Evolutionary conservation across 768 basidiomycete genomes (phyloP).

Genomic region (Pholiota microspora): DNA sequence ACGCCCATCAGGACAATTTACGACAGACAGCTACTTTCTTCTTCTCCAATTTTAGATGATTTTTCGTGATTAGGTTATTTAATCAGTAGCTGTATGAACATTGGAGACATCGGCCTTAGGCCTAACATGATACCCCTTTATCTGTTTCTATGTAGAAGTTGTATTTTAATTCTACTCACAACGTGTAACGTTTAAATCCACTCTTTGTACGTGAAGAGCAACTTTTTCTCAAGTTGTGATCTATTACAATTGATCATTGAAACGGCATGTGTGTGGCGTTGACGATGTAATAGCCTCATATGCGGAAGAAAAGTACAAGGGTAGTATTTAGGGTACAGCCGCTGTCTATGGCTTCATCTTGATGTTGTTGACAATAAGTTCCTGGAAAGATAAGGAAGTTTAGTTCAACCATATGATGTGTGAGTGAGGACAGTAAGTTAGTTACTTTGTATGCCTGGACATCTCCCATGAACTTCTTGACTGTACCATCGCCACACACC

Average conservation of each 20-base stretch:
- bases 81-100: no score
- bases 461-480: slow-evolving; percentile 83
- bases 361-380: slow-evolving; percentile 72
- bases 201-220: no score
- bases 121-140: no score
- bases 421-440: no score
- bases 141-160: no score
- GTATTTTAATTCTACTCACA: background rate
- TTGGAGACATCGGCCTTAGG: no score
- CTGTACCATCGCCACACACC: slow-evolving; percentile 87
- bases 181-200: background rate
- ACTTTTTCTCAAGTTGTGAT: no score
- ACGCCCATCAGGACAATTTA: slow-evolving; percentile 9
- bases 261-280: no score
- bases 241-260: no score
- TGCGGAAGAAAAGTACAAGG: background rate
- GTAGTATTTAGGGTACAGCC: background rate
- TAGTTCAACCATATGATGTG: background rate
- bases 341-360: slow-evolving; percentile 46
- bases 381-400: slow-evolving; percentile 38
- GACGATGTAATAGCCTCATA: no score
- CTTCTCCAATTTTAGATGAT: slow-evolving; percentile 1
- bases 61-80: slow-evolving; percentile 1
- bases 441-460: slow-evolving; percentile 87
- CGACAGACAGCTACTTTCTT: slow-evolving; percentile 2